phyloP scores from a whole-genome alignment of 768 basidiomycete genomes.

The Mycena venus region DNA sequence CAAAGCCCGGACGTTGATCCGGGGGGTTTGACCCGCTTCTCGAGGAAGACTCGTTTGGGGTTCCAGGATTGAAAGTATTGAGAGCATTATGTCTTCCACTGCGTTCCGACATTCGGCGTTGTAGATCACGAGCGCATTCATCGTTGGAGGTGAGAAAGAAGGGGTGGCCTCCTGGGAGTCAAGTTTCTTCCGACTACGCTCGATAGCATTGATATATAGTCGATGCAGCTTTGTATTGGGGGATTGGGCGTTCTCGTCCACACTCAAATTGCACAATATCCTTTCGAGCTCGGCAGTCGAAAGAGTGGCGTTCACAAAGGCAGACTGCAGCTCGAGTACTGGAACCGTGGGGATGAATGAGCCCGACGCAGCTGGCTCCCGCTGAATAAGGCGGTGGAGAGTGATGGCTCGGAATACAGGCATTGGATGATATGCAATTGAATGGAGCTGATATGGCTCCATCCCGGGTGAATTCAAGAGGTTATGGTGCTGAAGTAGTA shows the following conservation, averaged over 20 bases:
- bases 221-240: neutral
- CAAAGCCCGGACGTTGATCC: slow-evolving; percentile 45
- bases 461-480: neutral
- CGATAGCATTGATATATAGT: slow-evolving; percentile 5
- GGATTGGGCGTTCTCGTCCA: neutral
- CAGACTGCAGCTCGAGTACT: neutral
- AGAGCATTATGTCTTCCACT: neutral
- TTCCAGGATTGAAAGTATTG: neutral
- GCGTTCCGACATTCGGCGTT: neutral
- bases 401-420: neutral
- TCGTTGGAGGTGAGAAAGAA: neutral
- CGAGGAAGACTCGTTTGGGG: neutral
- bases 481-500: neutral
- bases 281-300: neutral
- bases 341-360: neutral
- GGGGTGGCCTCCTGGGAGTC: neutral
- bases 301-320: neutral
- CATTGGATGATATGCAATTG: neutral
- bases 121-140: neutral
- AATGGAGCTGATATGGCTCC: slow-evolving; percentile 5
- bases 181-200: slow-evolving; percentile 1
- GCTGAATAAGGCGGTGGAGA: neutral
- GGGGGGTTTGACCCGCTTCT: slow-evolving; percentile 38
- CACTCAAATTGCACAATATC: neutral
- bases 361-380: neutral